Conservation (phyloP, 2,329 filamentous ascomycete genomes). For the Ascochyta rabiei region DNA sequence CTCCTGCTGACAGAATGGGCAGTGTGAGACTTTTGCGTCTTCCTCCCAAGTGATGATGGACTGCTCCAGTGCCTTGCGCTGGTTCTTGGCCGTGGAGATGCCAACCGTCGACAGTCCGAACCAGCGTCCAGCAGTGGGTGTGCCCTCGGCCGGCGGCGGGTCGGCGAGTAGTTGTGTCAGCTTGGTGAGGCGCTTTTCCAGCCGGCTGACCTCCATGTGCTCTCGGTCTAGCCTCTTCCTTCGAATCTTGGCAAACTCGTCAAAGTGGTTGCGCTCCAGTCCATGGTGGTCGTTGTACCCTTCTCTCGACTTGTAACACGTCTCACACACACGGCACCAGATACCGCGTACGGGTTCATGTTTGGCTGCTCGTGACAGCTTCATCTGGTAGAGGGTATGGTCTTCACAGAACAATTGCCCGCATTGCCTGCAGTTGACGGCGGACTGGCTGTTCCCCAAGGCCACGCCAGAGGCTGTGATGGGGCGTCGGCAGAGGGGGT, state of each 20-base stretch:
- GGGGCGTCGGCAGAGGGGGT: slow-evolving; percentile 74
- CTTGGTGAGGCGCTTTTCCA: slow-evolving; percentile 91
- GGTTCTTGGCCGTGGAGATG: slow-evolving; percentile 64
- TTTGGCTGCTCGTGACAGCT: slow-evolving; percentile 83
- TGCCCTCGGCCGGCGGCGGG: slow-evolving; percentile 68
- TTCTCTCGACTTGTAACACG: slow-evolving; percentile 96
- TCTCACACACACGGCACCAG: slow-evolving; percentile 97
- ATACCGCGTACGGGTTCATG: slow-evolving; percentile 89
- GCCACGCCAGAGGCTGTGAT: slow-evolving; percentile 58
- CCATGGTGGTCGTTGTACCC: slow-evolving; percentile 92
- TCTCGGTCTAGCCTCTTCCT: slow-evolving; percentile 81
- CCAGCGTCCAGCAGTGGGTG: slow-evolving; percentile 55
- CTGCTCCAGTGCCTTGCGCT: slow-evolving; percentile 83
- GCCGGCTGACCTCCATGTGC: slow-evolving; percentile 82
- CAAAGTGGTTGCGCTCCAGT: slow-evolving; percentile 71
- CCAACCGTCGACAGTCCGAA: slow-evolving; percentile 56
- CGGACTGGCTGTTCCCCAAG: slow-evolving; percentile 79
- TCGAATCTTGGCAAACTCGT: slow-evolving; percentile 72
- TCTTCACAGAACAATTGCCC: slow-evolving; percentile 94
- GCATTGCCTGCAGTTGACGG: slow-evolving; percentile 91
- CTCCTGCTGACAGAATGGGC: slow-evolving; percentile 94
- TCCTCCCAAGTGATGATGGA: slow-evolving; percentile 96
- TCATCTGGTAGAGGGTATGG: slow-evolving; percentile 99
- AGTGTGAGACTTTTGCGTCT: slow-evolving; percentile 77
- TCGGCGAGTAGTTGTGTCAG: slow-evolving; percentile 83